phyloP scores from a whole-genome alignment of 129 eudicot genomes.

The Escallonia herrerae region DNA sequence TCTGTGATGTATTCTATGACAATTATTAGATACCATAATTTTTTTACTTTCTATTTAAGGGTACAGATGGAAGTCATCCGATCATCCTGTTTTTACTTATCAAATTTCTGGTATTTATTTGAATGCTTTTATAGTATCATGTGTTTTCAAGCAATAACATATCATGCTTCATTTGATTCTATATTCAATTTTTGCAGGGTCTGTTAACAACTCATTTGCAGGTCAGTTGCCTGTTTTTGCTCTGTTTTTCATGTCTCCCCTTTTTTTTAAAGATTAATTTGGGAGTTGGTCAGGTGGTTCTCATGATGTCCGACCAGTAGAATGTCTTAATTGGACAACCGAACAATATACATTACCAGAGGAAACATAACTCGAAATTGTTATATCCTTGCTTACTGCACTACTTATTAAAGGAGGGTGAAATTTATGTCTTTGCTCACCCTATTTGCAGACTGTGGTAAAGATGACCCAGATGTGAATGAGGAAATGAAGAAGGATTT shows the following conservation, averaged over 20 bases:
- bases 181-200: conserved; percentile 13
- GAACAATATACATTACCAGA: no score
- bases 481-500: conserved; percentile 45
- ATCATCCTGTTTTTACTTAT: no score
- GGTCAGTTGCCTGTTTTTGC: conserved; percentile 19
- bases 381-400: no score
- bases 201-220: conserved; percentile 23
- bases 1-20: no score
- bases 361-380: no score
- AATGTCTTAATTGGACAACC: no score
- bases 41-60: no score
- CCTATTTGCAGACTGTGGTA: conserved; percentile 35
- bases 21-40: no score
- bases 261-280: neutral
- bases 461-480: conserved; percentile 35
- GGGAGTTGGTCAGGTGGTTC: neutral
- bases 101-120: neutral
- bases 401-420: no score
- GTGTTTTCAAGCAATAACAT: neutral
- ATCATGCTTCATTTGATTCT: neutral
- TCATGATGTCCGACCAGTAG: neutral
- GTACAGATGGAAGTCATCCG: no score
- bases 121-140: neutral
- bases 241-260: neutral
- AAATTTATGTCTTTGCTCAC: neutral